Base-by-base conservation (phyloP, 495 filamentous ascomycete species). In the Penicillium arizonense region DNA sequence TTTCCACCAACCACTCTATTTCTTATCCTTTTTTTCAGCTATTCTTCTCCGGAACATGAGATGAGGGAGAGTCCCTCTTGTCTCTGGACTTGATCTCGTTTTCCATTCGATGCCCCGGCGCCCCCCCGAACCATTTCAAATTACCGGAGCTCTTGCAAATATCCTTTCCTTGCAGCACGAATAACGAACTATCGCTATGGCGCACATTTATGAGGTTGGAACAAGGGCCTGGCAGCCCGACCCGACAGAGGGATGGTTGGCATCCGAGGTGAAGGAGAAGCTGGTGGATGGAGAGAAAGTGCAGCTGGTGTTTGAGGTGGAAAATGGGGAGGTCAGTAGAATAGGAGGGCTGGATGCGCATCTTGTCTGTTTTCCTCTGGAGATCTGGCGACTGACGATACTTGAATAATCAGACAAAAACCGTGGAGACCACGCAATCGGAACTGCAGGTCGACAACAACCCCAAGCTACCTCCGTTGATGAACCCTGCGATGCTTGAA, bases 211-310 rank as follows among this genome's bases (percentile, higher is more conserved):
- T 73, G 94, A 97, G 84, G 86, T 97, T 61, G 95, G 93, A 58
- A 97, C 94, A 59, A 83, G 89, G 82, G 95, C 91, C 70, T 99
- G 94, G 94, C 92, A 97, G 82, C 90, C 95, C 55, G 94, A 99
- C 77, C 73, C 82, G 58, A 87, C 86, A 43, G 94, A 99, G 72
- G 94, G 94, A 70, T 99, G 94, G 94, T 80, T 97, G 72, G 89
- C 91, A 58, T 96, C 95, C 28, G 91, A 96, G 79, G 90, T 99
- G 57, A 78, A 87, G 70, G 87, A 91, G 68, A 97, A 93, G 79
- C 76, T 81, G 34, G 76, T 91, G 52, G 76, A 91, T 69, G 95
- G 91, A 20, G 83, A 91, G 61, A 96, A 94, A 64, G 88, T 95
- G 65, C 82, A 75, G 54, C 81, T 98, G 68, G 77, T 91, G 48